Conservation (phyloP, 108 stramenopile species). For the Fragilariopsis cylindrus region DNA sequence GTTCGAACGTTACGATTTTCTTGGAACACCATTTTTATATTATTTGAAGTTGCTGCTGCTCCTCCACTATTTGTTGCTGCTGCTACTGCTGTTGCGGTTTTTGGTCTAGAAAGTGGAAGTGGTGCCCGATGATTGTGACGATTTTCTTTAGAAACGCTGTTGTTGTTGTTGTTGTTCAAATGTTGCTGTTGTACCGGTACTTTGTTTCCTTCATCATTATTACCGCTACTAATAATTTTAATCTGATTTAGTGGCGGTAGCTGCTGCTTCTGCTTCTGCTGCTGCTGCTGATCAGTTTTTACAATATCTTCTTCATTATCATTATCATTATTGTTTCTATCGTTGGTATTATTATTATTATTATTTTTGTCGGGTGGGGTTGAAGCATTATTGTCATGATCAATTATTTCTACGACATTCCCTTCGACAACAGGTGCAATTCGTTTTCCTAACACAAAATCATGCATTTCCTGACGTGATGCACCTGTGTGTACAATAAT, state of each 20-base stretch:
- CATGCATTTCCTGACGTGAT: conserved; percentile 55
- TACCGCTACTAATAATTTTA: not conserved
- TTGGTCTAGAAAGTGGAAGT: not conserved
- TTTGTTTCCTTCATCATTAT: conserved; percentile 9
- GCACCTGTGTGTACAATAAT: not conserved
- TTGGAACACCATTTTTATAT: too few species aligned
- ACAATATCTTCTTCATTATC: not conserved
- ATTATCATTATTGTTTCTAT: not conserved
- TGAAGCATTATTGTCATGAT: not conserved
- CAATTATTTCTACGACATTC: conserved; percentile 16
- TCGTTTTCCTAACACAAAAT: conserved; percentile 48
- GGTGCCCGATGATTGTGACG: conserved; percentile 12
- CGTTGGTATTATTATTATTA: not conserved
- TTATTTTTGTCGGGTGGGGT: not conserved
- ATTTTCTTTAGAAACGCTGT: conserved; percentile 1
- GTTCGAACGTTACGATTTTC: too few species aligned
- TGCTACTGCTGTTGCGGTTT: not conserved
- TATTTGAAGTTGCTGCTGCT: not conserved
- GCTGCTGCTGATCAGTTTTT: not conserved
- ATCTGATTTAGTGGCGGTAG: not conserved
- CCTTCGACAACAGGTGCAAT: not conserved
- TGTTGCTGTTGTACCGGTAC: not conserved
- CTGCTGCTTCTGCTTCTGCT: conserved; percentile 9
- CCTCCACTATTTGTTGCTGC: not conserved
- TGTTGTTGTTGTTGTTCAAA: not conserved